phyloP scores from a whole-genome alignment of 257 asterid species.

The Primulina eburnea region DNA sequence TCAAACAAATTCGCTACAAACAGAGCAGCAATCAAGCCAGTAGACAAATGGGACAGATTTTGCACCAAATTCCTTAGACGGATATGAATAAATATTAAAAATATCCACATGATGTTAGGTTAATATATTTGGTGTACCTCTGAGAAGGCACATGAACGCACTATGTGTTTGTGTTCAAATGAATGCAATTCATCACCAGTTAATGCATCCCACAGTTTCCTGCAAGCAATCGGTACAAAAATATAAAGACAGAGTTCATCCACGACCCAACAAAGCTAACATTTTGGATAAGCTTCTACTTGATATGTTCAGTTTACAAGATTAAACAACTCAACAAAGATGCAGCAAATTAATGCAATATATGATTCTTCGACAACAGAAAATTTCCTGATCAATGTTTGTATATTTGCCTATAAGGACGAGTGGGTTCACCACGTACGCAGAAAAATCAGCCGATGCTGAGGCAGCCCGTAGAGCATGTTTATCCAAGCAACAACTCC shows the following conservation, averaged over 20 bases:
- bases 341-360: not conserved
- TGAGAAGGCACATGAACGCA: conserved; percentile 89
- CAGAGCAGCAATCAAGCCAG: not conserved
- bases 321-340: not conserved
- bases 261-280: not conserved
- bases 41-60: not conserved
- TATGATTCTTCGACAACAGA: too few relatives aligned
- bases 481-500: conserved; percentile 92
- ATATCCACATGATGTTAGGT: not conserved
- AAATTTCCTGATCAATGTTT: too few relatives aligned
- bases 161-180: conserved; percentile 96
- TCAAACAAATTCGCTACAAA: not conserved
- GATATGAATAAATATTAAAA: not conserved
- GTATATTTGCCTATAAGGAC: too few relatives aligned
- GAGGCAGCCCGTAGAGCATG: conserved; percentile 92
- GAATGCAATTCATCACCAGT: conserved; percentile 90
- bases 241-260: conserved; percentile 1
- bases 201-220: conserved; percentile 97
- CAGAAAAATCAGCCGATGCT: conserved; percentile 96
- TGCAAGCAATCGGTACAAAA: conserved; percentile 37
- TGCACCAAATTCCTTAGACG: not conserved
- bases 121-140: conserved; percentile 47
- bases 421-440: conserved; percentile 47
- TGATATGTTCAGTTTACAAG: not conserved
- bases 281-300: not conserved